These are phyloP conservation scores for Pythium rishiriense DNA, from an alignment of 352 stramenopile species.

Conservation along the genomic window DNA sequence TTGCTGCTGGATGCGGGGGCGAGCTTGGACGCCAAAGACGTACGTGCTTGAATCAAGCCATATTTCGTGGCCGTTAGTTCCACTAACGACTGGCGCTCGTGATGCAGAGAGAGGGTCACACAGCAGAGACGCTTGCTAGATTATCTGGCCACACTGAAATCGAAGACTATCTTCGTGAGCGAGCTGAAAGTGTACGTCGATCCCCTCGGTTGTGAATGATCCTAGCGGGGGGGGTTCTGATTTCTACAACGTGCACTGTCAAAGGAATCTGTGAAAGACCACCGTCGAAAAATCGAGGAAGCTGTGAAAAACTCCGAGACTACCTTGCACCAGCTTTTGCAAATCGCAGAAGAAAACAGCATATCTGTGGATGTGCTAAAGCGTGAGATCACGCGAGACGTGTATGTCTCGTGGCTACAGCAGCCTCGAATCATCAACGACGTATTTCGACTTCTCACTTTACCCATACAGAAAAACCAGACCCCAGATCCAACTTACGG, in stretches of 20 bases:
- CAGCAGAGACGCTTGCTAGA: constrained; percentile 62
- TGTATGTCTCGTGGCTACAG: constrained; percentile 71
- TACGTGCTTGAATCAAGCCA: constrained; percentile 30
- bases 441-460: constrained; percentile 71
- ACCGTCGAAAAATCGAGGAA: constrained; percentile 84
- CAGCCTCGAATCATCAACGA: constrained; percentile 83
- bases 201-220: background rate
- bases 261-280: constrained; percentile 84
- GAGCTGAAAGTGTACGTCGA: constrained; percentile 74
- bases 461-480: constrained; percentile 38
- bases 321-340: constrained; percentile 62
- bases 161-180: constrained; percentile 78
- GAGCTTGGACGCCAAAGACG: constrained; percentile 73
- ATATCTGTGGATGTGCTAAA: constrained; percentile 79
- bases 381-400: constrained; percentile 76
- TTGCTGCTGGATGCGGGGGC: constrained; percentile 66
- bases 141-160: constrained; percentile 64
- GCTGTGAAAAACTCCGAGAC: constrained; percentile 58
- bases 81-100: background rate
- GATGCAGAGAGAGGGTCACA: constrained; percentile 71
- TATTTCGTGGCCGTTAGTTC: background rate
- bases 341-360: constrained; percentile 60
- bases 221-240: too few species aligned
- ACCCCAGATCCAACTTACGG: constrained; percentile 69
- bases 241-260: too few species aligned